phyloP scores from a whole-genome alignment of 345 rosid genomes.

The Gossypium ekmanianum region DNA sequence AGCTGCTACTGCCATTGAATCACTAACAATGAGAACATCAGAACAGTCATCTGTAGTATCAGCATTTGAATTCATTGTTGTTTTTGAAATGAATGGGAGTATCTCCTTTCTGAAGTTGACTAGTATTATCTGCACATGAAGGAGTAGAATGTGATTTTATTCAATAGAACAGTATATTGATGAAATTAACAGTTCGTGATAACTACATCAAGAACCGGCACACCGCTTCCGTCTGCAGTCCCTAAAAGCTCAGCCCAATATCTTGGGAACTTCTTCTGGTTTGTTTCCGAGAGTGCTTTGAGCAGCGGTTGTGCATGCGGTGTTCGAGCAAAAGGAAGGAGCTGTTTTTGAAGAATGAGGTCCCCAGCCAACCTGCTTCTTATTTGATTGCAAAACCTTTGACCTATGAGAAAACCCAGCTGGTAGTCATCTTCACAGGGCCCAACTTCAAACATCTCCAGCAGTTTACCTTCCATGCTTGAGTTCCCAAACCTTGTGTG shows the following conservation, averaged over 20 bases:
- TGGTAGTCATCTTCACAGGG: conserved; percentile 42
- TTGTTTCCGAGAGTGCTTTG: conserved; percentile 33
- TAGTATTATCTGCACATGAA: conserved; percentile 41
- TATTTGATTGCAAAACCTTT: conserved; percentile 39
- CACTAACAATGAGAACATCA: conserved; percentile 41
- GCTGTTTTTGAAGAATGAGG: conserved; percentile 49
- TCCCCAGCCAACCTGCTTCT: conserved; percentile 44
- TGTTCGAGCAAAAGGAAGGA: conserved; percentile 42
- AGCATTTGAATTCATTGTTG: background rate
- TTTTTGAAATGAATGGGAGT: conserved; percentile 45
- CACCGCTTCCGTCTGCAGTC: conserved; percentile 52
- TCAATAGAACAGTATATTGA: background rate
- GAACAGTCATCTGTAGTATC: conserved; percentile 43
- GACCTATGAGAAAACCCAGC: conserved; percentile 49
- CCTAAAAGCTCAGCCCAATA: conserved; percentile 61
- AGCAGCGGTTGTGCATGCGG: conserved; percentile 28
- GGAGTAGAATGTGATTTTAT: background rate
- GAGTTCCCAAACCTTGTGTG: background rate
- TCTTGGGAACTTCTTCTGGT: conserved; percentile 37
- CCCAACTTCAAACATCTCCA: conserved; percentile 52
- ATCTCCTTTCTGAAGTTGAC: conserved; percentile 69
- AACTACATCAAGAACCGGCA: conserved; percentile 46
- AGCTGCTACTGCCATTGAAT: conserved; percentile 47
- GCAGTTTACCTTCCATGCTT: conserved; percentile 9
- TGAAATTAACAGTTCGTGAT: conserved; percentile 2